Base-by-base conservation (phyloP, 2,329 filamentous ascomycete species). In the Fusarium sp. region DNA sequence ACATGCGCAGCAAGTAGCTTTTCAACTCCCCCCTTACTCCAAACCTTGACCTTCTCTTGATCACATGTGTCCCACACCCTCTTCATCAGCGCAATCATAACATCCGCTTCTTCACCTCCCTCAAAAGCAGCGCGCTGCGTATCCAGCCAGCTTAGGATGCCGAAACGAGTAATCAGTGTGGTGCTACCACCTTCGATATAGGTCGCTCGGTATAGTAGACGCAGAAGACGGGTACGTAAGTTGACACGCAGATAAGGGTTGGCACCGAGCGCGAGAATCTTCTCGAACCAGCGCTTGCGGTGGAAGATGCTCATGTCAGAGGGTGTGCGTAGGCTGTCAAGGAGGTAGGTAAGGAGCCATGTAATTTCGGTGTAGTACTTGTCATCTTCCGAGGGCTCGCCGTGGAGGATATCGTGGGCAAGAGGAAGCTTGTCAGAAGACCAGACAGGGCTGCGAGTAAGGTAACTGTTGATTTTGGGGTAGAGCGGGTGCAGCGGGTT, bases 401-500 rank as follows among this genome's bases (percentile, higher is more conserved):
- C 86, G 59, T 87, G 83, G 13, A 90, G 80, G 51, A 90, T 82
- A 65, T 86, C 84, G 70, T 87, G 84, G 24, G 88, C 87, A n/a
- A 95, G 83, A 9, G 96, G 86, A 24, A 96, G 87, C 74, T 88
- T 90, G 61, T 92, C 87, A 19, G 90, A 75, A 14, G 89, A 84
- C 95, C 95, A 98, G 24, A 84, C 79, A 1, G 95, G 94, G 0
- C 89, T 87, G 51, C 89, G 89, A 22, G 92, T 92, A 35, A 98
- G 86, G 77, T 94, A 97, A 7, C 85, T 83, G 81, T 97, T 97
- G 79, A 96, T 82, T 76, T 97, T 97, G 59, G 89, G 87, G 76
- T 97, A 98, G 37, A 97, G 86, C 62, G 87, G 88, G 75, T 97
- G 93, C 17, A 93, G 84, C 1, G 95, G 95, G 64, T 93, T 90